Evolutionary conservation across 176 grass and related monocot genomes (phyloP).

Genomic region (Thalia dealbata): DNA sequence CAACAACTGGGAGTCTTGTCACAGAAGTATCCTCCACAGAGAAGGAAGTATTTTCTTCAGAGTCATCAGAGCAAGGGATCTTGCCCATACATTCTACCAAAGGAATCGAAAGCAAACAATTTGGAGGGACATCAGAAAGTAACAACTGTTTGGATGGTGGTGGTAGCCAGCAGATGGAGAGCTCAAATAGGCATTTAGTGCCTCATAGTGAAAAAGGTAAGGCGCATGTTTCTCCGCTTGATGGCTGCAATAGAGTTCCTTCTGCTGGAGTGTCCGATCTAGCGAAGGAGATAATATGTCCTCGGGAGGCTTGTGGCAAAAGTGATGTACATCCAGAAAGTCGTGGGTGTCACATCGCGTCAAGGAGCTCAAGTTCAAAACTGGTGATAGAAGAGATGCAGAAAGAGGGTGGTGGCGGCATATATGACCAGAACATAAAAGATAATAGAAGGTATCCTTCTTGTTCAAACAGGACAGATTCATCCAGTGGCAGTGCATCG

Average conservation of each 20-base stretch:
- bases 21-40: constrained; percentile 19
- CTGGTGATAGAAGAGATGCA: constrained; percentile 18
- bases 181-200: not conserved
- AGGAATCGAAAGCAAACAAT: not conserved
- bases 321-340: not conserved
- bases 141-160: not conserved
- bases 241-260: not conserved
- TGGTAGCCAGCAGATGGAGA: not conserved
- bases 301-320: not conserved
- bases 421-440: constrained; percentile 17
- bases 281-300: not conserved
- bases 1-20: constrained; percentile 61
- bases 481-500: constrained; percentile 71
- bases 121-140: not conserved
- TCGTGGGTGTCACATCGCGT: not conserved
- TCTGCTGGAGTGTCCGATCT: not conserved
- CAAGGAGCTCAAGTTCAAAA: constrained; percentile 2
- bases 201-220: not conserved
- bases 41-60: not conserved
- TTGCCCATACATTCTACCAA: not conserved
- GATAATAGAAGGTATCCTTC: constrained; percentile 31
- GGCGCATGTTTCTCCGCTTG: not conserved
- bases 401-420: not conserved
- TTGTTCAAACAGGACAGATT: constrained; percentile 66
- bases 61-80: not conserved